These are phyloP conservation scores for Daldinia eschscholtzii DNA, from an alignment of 2,329 filamentous ascomycete genomes.

Conservation along the genomic window DNA sequence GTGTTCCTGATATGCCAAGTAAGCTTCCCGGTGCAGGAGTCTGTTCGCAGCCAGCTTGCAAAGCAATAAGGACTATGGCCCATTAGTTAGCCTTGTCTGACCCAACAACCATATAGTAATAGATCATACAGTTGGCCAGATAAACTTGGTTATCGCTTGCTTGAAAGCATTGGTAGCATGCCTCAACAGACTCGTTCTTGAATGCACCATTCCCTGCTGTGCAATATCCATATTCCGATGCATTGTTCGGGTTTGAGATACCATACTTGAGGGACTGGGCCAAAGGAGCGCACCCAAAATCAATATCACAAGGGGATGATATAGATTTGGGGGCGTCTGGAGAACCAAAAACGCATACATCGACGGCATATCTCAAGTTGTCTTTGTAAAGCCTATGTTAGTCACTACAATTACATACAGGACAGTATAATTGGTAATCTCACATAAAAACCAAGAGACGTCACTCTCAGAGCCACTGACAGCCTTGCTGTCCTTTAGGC, in stretches of 20 bases:
- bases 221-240: slow-evolving; percentile 58
- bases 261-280: slow-evolving; percentile 55
- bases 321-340: slow-evolving; percentile 51
- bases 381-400: slow-evolving; percentile 55
- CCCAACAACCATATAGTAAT: neutral
- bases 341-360: slow-evolving; percentile 61
- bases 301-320: slow-evolving; percentile 60
- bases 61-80: slow-evolving; percentile 59
- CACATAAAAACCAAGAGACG: slow-evolving; percentile 63
- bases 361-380: slow-evolving; percentile 63
- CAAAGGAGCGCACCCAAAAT: slow-evolving; percentile 58
- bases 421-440: slow-evolving; percentile 36
- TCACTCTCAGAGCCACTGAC: slow-evolving; percentile 58
- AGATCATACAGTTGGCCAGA: slow-evolving; percentile 63
- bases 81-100: slow-evolving; percentile 33
- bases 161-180: slow-evolving; percentile 61
- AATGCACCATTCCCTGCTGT: slow-evolving; percentile 55
- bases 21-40: slow-evolving; percentile 55
- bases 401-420: neutral
- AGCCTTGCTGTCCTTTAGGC: slow-evolving; percentile 61
- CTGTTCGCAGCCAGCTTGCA: slow-evolving; percentile 63
- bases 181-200: slow-evolving; percentile 49
- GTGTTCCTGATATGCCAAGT: slow-evolving; percentile 58
- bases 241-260: slow-evolving; percentile 45
- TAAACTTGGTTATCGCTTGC: slow-evolving; percentile 58